Conservation (phyloP, 768 basidiomycete genomes). For the Phaeotremella fagi region DNA sequence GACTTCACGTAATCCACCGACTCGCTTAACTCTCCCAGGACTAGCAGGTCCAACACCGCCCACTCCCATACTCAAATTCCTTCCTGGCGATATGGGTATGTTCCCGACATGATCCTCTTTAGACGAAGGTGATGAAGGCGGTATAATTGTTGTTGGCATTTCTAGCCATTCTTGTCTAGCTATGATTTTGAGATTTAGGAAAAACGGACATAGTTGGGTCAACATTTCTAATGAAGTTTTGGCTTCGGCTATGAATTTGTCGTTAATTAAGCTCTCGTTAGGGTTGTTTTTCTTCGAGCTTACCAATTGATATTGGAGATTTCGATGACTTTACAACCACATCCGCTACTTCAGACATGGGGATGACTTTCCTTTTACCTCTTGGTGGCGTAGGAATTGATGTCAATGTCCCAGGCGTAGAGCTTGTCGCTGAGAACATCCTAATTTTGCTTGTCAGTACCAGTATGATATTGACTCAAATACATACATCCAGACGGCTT, state of each 20-base stretch:
- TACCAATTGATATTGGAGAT: constrained; percentile 46
- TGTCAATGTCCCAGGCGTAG: constrained; percentile 14
- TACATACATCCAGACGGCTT: constrained; percentile 48
- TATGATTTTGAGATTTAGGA: constrained; percentile 37
- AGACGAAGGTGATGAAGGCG: constrained; percentile 1
- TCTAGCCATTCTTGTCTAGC: constrained; percentile 46
- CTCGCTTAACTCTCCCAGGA: constrained; percentile 37
- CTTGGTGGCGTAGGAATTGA: constrained; percentile 20
- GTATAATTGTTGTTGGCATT: constrained; percentile 33
- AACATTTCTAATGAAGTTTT: constrained; percentile 43
- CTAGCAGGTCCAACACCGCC: constrained; percentile 34
- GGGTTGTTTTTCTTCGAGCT: constrained; percentile 4
- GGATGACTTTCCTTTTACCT: constrained; percentile 41
- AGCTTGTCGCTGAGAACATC: constrained; percentile 40
- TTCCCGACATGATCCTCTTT: background rate
- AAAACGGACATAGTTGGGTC: constrained; percentile 46
- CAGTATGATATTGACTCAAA: background rate
- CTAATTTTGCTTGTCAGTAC: constrained; percentile 6
- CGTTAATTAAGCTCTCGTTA: background rate
- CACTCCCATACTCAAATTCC: background rate
- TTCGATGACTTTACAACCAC: constrained; percentile 49
- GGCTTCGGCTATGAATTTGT: constrained; percentile 40
- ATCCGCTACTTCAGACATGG: constrained; percentile 44
- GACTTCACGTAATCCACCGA: constrained; percentile 46
- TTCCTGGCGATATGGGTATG: background rate